Evolutionary conservation across 1,284 basidiomycete genomes (phyloP).

Genomic region (Malassezia sp.): DNA sequence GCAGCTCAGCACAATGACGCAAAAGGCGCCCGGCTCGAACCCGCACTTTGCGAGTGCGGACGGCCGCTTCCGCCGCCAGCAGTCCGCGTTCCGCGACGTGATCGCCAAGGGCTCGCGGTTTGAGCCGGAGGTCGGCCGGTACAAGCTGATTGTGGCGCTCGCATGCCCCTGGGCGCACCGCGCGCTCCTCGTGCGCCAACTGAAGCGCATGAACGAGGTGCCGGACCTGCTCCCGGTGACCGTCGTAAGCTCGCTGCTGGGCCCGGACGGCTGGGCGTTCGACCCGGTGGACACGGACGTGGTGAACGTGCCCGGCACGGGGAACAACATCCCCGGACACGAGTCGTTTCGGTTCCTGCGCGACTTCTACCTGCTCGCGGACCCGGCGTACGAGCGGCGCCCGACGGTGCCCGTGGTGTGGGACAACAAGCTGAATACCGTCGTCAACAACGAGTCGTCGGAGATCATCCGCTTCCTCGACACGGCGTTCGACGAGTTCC

Average conservation of each 20-base stretch:
- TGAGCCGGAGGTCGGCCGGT: slow-evolving; percentile 65
- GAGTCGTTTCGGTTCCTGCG: slow-evolving; percentile 58
- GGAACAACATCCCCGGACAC: slow-evolving; percentile 35
- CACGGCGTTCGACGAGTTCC: slow-evolving; percentile 45
- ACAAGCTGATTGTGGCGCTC: slow-evolving; percentile 31
- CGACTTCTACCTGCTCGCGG: slow-evolving; percentile 70
- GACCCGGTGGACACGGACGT: slow-evolving; percentile 47
- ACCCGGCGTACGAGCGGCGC: slow-evolving; percentile 50
- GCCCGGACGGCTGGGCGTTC: slow-evolving; percentile 76
- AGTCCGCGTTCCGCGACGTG: slow-evolving; percentile 59
- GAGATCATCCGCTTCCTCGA: slow-evolving; percentile 78
- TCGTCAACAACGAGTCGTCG: slow-evolving; percentile 63
- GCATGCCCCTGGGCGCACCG: slow-evolving; percentile 77
- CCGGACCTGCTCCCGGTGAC: slow-evolving; percentile 54
- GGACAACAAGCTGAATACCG: slow-evolving; percentile 78
- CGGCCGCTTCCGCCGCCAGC: slow-evolving; percentile 69
- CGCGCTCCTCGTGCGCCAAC: slow-evolving; percentile 70
- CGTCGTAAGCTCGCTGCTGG: slow-evolving; percentile 72
- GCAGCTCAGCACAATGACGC: no score
- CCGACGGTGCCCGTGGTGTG: slow-evolving; percentile 64
- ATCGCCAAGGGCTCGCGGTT: slow-evolving; percentile 66
- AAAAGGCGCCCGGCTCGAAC: no score
- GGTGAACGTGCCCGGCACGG: slow-evolving; percentile 28
- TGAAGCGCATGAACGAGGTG: slow-evolving; percentile 80
- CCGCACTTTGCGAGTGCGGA: slow-evolving; percentile 53